Conservation (phyloP, 78 protist genomes). For the Dictyostelium capitatum region DNA sequence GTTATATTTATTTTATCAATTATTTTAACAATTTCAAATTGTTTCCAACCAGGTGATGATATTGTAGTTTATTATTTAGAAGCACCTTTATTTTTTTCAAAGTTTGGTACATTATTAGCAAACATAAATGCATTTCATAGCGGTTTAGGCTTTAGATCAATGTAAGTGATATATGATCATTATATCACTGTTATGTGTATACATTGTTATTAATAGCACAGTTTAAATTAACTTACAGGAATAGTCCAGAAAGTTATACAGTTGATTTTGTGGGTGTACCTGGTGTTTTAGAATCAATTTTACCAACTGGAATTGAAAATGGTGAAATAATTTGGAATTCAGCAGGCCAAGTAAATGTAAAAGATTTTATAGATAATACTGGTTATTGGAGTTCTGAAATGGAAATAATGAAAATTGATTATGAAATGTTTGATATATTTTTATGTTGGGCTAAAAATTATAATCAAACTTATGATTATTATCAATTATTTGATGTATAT, state of each 20-base stretch:
- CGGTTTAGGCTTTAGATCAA: slow-evolving; percentile 51
- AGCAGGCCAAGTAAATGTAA: slow-evolving; percentile 10
- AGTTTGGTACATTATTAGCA: slow-evolving; percentile 41
- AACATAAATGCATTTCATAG: slow-evolving; percentile 66
- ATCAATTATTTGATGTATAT: slow-evolving; percentile 57
- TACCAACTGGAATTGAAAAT: slow-evolving; percentile 33
- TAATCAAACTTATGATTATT: slow-evolving; percentile 5
- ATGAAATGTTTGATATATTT: neutral
- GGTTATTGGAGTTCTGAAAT: slow-evolving; percentile 11
- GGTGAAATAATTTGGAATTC: slow-evolving; percentile 34
- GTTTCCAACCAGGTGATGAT: neutral
- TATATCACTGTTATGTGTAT: no score
- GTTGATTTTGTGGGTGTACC: slow-evolving; percentile 52
- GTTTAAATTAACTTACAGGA: neutral
- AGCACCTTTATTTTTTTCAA: slow-evolving; percentile 48
- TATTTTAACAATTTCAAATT: no score
- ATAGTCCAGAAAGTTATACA: slow-evolving; percentile 15
- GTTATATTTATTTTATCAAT: no score
- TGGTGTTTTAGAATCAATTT: slow-evolving; percentile 21
- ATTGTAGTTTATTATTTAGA: slow-evolving; percentile 13
- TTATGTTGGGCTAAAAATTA: slow-evolving; percentile 40
- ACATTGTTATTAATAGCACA: neutral
- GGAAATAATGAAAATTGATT: slow-evolving; percentile 16
- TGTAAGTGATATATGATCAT: neutral
- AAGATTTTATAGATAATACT: neutral